Evolutionary conservation across 2,329 filamentous ascomycete species (phyloP).

Genomic region (Elsinoe fawcettii): DNA sequence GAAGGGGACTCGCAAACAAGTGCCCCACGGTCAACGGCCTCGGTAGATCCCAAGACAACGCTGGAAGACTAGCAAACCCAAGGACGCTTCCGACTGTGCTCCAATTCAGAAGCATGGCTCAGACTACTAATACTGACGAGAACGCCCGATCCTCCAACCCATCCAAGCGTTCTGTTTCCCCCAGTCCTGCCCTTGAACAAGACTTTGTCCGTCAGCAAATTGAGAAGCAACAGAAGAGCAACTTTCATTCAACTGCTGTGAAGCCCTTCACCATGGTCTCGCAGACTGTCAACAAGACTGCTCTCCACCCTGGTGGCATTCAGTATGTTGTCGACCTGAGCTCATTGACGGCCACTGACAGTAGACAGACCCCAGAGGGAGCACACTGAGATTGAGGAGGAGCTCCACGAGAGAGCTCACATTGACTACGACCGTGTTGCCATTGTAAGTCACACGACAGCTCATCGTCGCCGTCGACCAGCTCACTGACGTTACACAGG

Average conservation of each 20-base stretch:
- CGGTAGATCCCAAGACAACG: constrained; percentile 15
- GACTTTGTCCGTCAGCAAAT: constrained; percentile 53
- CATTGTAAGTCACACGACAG: constrained; percentile 59
- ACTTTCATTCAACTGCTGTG: constrained; percentile 53
- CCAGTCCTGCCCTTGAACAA: constrained; percentile 36
- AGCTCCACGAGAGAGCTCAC: constrained; percentile 94
- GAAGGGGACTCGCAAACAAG: constrained; percentile 12
- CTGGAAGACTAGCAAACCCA: constrained; percentile 13
- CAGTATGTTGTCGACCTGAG: constrained; percentile 53
- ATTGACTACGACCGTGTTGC: constrained; percentile 98
- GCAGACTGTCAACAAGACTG: constrained; percentile 76
- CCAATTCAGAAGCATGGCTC: constrained; percentile 6
- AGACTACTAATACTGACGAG: constrained; percentile 15
- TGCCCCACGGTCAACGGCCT: constrained; percentile 16
- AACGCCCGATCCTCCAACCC: constrained; percentile 18
- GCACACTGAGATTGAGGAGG: constrained; percentile 96
- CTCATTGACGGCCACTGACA: neutral
- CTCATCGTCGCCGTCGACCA: constrained; percentile 17
- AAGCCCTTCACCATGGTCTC: constrained; percentile 37
- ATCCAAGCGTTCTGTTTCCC: constrained; percentile 22
- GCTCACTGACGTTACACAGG: constrained; percentile 34
- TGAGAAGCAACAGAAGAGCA: constrained; percentile 50
- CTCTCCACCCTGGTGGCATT: constrained; percentile 83
- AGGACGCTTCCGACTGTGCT: neutral
- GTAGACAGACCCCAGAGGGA: constrained; percentile 63